Base-by-base conservation (phyloP, 2,329 filamentous ascomycete genomes). In the Xylariaceae sp. region DNA sequence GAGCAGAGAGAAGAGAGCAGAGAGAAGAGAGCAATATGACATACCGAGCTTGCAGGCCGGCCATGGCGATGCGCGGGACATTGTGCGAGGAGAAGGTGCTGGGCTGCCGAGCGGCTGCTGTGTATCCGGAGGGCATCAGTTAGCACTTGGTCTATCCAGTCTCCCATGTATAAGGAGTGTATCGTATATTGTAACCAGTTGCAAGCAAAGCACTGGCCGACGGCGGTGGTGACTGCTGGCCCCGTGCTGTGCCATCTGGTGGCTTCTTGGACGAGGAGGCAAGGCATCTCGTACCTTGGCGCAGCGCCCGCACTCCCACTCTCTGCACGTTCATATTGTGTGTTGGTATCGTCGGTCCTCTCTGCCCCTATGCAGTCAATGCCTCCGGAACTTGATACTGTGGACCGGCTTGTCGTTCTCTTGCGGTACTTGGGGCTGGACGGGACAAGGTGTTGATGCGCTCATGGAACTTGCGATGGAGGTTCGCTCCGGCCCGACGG, bases 281-380 rank as follows among this genome's bases (percentile, higher is more conserved):
- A n/a, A n/a, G n/a, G n/a, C n/a, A n/a, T n/a, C n/a, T n/a, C n/a
- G n/a, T 57, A 76, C 73, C 68, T 70, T 72, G 67, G 58, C 72
- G 71, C 56, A 76, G 59, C 57, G 72, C 72, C 61, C 68, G 66
- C 47, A 75, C 55, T 57, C 72, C 73, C 52, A 74, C 64, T 62
- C 72, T 62, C 51, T 72, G 69, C 52, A 69, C 65, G 56, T 67
- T 70, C 73, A 78, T 78, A 4, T 19, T 25, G 19, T n/a, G 5
- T 15, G n/a, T 32, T 27, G 9, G 13, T 12, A 11, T 29, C 19
- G 29, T 26, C 26, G 29, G 21, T 19, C 8, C 11, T 16, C 26
- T 11, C 24, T 18, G 23, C 28, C 18, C 18, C 21, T 18, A 13
- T 21, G 7, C 12, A 9, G 5, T 33, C n/a, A n/a, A n/a, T n/a